phyloP scores from a whole-genome alignment of 495 filamentous ascomycete species.

The Halenospora varia region DNA sequence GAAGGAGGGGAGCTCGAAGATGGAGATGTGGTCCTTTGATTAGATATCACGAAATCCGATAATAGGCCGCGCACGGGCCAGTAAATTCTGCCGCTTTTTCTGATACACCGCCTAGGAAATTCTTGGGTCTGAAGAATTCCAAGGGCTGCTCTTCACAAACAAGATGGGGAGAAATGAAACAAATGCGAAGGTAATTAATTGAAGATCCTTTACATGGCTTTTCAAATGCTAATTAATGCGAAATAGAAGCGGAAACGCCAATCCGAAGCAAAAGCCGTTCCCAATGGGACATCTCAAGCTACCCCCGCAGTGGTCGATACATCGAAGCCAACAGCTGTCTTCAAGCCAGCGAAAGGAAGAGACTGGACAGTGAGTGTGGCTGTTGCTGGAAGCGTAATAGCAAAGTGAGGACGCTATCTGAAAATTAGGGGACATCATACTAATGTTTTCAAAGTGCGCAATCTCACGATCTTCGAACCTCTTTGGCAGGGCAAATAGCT shows the following conservation, averaged over 20 bases:
- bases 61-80: conserved; percentile 7
- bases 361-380: conserved; percentile 53
- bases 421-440: conserved; percentile 1
- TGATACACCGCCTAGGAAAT: conserved; percentile 8
- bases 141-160: conserved; percentile 2
- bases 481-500: conserved; percentile 62
- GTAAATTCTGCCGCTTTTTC: conserved; percentile 14
- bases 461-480: conserved; percentile 61
- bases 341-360: conserved; percentile 41
- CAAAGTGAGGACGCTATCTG: conserved; percentile 41
- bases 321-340: conserved; percentile 54
- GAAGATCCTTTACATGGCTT: neutral
- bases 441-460: conserved; percentile 37
- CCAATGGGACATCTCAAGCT: conserved; percentile 15
- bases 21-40: conserved; percentile 20
- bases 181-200: conserved; percentile 22
- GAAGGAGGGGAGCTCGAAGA: conserved; percentile 8
- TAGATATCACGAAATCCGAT: conserved; percentile 12
- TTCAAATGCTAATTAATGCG: neutral
- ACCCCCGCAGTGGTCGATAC: conserved; percentile 34
- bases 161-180: conserved; percentile 25
- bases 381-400: conserved; percentile 54
- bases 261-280: conserved; percentile 13
- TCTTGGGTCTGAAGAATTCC: neutral
- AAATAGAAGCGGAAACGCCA: conserved; percentile 27